phyloP scores from a whole-genome alignment of 1,284 basidiomycete species.

The Paramarasmius palmivorus region DNA sequence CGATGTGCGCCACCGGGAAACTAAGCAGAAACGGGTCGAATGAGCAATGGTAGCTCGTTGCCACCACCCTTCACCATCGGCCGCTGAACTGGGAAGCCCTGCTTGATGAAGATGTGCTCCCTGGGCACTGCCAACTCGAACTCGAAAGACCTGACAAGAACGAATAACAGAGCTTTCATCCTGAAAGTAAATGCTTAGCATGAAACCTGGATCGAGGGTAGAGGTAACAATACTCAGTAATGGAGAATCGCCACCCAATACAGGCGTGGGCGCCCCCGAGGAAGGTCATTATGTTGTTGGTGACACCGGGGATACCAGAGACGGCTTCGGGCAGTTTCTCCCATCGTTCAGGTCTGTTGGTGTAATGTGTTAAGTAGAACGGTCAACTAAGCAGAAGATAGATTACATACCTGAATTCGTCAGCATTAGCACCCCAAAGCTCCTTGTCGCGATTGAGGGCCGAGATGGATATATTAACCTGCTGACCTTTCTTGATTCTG shows the following conservation, averaged over 20 bases:
- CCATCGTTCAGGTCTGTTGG: constrained; percentile 59
- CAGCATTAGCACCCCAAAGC: constrained; percentile 58
- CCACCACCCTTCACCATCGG: too few relatives aligned
- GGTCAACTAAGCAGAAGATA: neutral
- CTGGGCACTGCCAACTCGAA: constrained; percentile 41
- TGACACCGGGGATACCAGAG: constrained; percentile 54
- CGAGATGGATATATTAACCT: constrained; percentile 47
- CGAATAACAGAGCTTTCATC: constrained; percentile 48
- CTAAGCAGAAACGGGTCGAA: too few relatives aligned
- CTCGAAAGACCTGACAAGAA: constrained; percentile 46
- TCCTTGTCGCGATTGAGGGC: constrained; percentile 44
- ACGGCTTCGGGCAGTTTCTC: constrained; percentile 44
- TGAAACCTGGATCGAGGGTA: too few relatives aligned
- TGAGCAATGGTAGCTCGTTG: too few relatives aligned
- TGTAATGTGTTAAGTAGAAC: neutral
- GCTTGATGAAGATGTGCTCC: constrained; percentile 17
- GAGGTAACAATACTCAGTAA: neutral
- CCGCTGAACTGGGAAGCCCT: too few relatives aligned
- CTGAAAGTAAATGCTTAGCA: constrained; percentile 18
- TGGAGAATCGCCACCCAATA: constrained; percentile 61
- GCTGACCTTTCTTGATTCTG: constrained; percentile 43
- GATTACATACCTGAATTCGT: constrained; percentile 46
- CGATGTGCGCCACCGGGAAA: too few relatives aligned
- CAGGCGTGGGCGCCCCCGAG: constrained; percentile 60
- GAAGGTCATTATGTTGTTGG: constrained; percentile 62